Conservation (phyloP, 2,329 filamentous ascomycete species). For the Aspergillus sp. region DNA sequence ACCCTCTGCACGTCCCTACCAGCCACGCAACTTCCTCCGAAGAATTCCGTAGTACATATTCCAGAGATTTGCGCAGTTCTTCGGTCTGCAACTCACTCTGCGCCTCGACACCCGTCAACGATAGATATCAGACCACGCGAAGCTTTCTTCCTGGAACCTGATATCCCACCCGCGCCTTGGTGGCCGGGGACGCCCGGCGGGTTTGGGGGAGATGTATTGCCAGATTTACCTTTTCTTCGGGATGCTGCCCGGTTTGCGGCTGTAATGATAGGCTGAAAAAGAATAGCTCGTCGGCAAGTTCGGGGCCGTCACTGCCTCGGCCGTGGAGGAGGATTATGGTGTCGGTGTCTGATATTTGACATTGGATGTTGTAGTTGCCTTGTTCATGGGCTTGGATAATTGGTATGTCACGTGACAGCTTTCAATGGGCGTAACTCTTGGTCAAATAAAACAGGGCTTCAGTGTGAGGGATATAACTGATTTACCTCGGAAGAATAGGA, state of each 20-base stretch:
- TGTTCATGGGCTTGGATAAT: no score
- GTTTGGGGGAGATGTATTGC: neutral
- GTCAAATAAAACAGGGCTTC: no score
- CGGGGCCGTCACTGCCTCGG: neutral
- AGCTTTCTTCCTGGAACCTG: neutral
- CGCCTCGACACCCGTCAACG: neutral
- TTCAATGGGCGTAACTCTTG: no score
- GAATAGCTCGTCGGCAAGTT: neutral
- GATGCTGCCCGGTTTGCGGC: no score
- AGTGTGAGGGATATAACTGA: no score
- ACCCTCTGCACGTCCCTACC: constrained; percentile 3
- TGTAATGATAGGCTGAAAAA: neutral
- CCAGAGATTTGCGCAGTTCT: neutral
- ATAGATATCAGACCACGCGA: neutral
- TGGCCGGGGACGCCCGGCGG: neutral
- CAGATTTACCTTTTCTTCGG: neutral
- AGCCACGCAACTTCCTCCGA: constrained; percentile 9
- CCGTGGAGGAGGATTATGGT: neutral
- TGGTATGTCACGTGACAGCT: no score
- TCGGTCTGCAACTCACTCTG: neutral
- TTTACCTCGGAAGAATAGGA: no score
- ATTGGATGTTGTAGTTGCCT: no score
- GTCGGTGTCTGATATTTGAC: neutral
- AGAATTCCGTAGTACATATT: neutral
- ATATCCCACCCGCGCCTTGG: neutral